phyloP scores from a whole-genome alignment of 768 basidiomycete genomes.

The Pulveroboletus sp. region DNA sequence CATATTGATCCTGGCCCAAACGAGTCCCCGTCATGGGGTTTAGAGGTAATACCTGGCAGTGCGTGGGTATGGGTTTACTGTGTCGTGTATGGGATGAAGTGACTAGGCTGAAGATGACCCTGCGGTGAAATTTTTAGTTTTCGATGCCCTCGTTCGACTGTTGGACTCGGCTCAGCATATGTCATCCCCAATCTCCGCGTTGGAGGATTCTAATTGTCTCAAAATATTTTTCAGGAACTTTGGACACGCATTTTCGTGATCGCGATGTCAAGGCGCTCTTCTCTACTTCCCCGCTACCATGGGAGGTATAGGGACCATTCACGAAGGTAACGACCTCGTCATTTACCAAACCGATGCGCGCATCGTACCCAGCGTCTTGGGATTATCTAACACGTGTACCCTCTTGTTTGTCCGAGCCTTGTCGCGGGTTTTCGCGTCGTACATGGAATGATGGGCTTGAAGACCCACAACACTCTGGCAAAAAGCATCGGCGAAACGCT shows the following conservation, averaged over 20 bases:
- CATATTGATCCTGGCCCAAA: slow-evolving; percentile 52
- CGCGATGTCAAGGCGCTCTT: slow-evolving; percentile 37
- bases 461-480: slow-evolving; percentile 57
- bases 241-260: slow-evolving; percentile 39
- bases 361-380: slow-evolving; percentile 47
- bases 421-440: slow-evolving; percentile 36
- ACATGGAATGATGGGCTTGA: slow-evolving; percentile 52
- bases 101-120: too few species aligned
- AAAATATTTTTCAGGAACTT: slow-evolving; percentile 42
- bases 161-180: slow-evolving; percentile 11
- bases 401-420: slow-evolving; percentile 59
- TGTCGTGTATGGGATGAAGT: slow-evolving; percentile 12
- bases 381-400: slow-evolving; percentile 37
- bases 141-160: too few species aligned
- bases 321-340: slow-evolving; percentile 41
- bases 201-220: slow-evolving; percentile 22
- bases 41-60: slow-evolving; percentile 38
- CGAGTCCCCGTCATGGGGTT: slow-evolving; percentile 29
- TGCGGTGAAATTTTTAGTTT: too few species aligned
- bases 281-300: slow-evolving; percentile 58
- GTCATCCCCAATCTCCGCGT: slow-evolving; percentile 23
- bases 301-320: slow-evolving; percentile 65
- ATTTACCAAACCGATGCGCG: slow-evolving; percentile 47
- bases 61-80: slow-evolving; percentile 54
- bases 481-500: slow-evolving; percentile 39